Evolutionary conservation across 805 yeast species (phyloP).

Genomic region (Kazachstania kunashirensis): DNA sequence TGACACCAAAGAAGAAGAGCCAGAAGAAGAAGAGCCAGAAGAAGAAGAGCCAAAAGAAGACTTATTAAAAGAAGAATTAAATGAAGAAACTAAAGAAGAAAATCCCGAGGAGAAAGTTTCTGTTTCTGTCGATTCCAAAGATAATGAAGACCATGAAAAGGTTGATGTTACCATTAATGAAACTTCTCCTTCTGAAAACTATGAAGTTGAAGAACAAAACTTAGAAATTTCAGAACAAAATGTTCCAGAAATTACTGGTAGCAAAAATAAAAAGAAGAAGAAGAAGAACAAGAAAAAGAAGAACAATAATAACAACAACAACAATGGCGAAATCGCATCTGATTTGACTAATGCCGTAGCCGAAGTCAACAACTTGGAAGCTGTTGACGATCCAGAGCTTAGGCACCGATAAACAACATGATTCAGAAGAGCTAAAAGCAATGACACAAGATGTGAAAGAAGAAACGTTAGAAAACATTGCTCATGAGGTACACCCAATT

Average conservation of each 20-base stretch:
- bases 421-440: conserved; percentile 12
- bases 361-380: conserved; percentile 12
- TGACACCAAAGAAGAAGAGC: conserved; percentile 7
- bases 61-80: conserved; percentile 1
- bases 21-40: conserved; percentile 4
- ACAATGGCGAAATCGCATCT: conserved; percentile 2
- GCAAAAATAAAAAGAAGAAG: conserved; percentile 21
- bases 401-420: conserved; percentile 22
- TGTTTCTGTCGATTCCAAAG: conserved; percentile 3
- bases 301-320: conserved; percentile 20
- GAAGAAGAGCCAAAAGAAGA: conserved; percentile 1
- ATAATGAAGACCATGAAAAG: conserved; percentile 2
- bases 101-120: conserved; percentile 5
- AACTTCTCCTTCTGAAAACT: not conserved
- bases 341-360: conserved; percentile 4
- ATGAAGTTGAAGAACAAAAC: not conserved
- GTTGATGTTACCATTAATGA: not conserved
- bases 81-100: conserved; percentile 7
- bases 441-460: conserved; percentile 20
- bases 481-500: conserved; percentile 15
- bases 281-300: conserved; percentile 23
- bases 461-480: conserved; percentile 15
- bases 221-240: not conserved
- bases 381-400: conserved; percentile 18
- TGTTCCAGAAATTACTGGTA: not conserved